phyloP scores from a whole-genome alignment of 2,329 filamentous ascomycete genomes.

The Neofusicoccum laricinum region DNA sequence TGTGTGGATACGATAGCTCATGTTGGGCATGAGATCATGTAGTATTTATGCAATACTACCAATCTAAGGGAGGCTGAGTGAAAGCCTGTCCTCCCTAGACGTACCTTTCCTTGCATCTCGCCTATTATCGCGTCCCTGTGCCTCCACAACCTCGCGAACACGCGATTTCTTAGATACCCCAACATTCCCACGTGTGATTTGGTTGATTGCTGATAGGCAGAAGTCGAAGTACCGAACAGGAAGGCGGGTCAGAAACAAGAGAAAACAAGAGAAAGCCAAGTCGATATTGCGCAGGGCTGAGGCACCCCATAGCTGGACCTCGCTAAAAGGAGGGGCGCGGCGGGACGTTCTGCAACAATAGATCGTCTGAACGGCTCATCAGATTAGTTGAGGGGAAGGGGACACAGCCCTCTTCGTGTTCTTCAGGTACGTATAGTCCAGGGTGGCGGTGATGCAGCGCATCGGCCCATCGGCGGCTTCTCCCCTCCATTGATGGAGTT shows the following conservation, averaged over 20 bases:
- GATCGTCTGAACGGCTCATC: too few relatives aligned
- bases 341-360: too few relatives aligned
- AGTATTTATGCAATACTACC: not conserved
- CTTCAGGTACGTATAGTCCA: too few relatives aligned
- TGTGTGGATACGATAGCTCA: not conserved
- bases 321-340: not conserved
- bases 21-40: constrained; percentile 1
- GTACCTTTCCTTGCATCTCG: not conserved
- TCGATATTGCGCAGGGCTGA: not conserved
- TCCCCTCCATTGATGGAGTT: too few relatives aligned
- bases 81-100: too few relatives aligned
- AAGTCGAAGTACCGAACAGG: too few relatives aligned
- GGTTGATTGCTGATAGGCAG: not conserved
- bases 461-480: too few relatives aligned
- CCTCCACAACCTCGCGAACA: too few relatives aligned
- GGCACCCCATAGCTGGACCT: too few relatives aligned
- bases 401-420: too few relatives aligned
- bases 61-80: not conserved
- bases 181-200: not conserved
- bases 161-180: not conserved
- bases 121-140: not conserved
- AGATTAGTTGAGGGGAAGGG: too few relatives aligned
- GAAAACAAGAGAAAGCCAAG: not conserved
- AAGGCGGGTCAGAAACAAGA: not conserved
- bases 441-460: too few relatives aligned